Evolutionary conservation across 75 land plant species (phyloP).

Genomic region (Sequoia sempervirens): DNA sequence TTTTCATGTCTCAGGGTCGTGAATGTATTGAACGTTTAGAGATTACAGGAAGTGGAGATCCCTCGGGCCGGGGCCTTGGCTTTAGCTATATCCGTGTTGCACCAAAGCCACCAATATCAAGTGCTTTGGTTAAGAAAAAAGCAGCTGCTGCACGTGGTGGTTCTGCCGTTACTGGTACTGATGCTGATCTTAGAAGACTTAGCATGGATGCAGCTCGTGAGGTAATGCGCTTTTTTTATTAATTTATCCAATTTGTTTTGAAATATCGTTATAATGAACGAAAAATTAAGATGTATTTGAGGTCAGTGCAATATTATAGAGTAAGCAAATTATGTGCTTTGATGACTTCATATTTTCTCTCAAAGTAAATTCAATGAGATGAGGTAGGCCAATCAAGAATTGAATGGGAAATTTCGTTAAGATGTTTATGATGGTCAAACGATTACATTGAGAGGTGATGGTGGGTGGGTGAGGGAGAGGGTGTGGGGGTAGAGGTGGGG

Average conservation of each 20-base stretch:
- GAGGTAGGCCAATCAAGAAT: not conserved
- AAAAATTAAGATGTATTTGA: not conserved
- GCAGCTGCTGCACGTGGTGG: slow-evolving; percentile 69
- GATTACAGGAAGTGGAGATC: slow-evolving; percentile 98
- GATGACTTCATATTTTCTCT: not conserved
- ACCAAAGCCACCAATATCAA: slow-evolving; percentile 74
- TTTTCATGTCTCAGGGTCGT: slow-evolving; percentile 44
- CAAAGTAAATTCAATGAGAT: not conserved
- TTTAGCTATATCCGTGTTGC: slow-evolving; percentile 91
- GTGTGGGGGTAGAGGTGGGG: too few relatives aligned
- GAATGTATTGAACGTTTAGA: slow-evolving; percentile 92
- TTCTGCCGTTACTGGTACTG: slow-evolving; percentile 94
- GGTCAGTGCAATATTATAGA: not conserved
- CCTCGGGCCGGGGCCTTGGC: slow-evolving; percentile 97
- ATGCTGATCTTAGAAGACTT: slow-evolving; percentile 96
- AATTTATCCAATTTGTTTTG: not conserved
- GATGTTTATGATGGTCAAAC: too few relatives aligned
- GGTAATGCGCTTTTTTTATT: slow-evolving; percentile 33
- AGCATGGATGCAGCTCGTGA: slow-evolving; percentile 99
- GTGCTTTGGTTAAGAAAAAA: slow-evolving; percentile 77
- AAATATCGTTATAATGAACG: not conserved
- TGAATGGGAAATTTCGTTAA: not conserved
- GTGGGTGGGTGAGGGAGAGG: too few relatives aligned
- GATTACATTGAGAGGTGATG: too few relatives aligned
- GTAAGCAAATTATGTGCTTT: not conserved